Evolutionary conservation across 148 eudicot genomes (phyloP).

Genomic region (Spergularia bocconei): DNA sequence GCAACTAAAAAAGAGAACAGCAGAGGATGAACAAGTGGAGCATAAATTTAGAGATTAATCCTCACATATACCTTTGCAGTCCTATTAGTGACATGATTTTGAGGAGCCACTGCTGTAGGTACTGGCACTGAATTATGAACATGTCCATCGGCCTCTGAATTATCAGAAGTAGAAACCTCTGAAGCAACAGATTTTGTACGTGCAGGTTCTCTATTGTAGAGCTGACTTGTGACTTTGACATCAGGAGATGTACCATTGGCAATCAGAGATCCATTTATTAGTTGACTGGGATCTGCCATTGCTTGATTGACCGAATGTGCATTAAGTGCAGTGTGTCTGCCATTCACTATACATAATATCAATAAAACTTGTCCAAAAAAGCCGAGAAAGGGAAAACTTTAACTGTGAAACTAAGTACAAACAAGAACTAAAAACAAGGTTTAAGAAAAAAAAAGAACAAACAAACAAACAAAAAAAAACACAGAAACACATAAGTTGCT

Average conservation of each 20-base stretch:
- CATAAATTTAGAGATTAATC: not conserved
- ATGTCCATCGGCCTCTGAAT: slow-evolving; percentile 28
- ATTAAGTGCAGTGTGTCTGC: slow-evolving; percentile 25
- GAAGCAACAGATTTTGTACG: slow-evolving; percentile 28
- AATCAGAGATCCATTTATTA: slow-evolving; percentile 25
- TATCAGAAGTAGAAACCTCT: slow-evolving; percentile 31
- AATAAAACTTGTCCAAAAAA: not conserved
- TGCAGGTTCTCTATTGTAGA: slow-evolving; percentile 28
- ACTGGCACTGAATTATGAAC: slow-evolving; percentile 31
- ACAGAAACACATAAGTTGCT: not conserved
- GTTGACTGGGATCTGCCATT: slow-evolving; percentile 17
- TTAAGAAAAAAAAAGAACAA: not conserved
- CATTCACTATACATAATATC: slow-evolving; percentile 33
- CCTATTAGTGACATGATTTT: slow-evolving; percentile 32
- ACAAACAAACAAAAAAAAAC: not conserved
- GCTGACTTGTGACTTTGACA: slow-evolving; percentile 28
- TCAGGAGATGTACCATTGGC: slow-evolving; percentile 24
- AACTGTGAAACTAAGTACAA: not conserved
- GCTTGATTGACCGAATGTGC: slow-evolving; percentile 26
- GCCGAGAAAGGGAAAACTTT: not conserved
- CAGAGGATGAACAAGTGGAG: not conserved
- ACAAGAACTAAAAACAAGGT: not conserved
- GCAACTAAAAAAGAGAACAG: not conserved
- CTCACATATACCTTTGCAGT: slow-evolving; percentile 52
- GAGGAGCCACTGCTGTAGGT: slow-evolving; percentile 37